Evolutionary conservation across 768 basidiomycete species (phyloP).

Genomic region (Psilocybe azurescens): DNA sequence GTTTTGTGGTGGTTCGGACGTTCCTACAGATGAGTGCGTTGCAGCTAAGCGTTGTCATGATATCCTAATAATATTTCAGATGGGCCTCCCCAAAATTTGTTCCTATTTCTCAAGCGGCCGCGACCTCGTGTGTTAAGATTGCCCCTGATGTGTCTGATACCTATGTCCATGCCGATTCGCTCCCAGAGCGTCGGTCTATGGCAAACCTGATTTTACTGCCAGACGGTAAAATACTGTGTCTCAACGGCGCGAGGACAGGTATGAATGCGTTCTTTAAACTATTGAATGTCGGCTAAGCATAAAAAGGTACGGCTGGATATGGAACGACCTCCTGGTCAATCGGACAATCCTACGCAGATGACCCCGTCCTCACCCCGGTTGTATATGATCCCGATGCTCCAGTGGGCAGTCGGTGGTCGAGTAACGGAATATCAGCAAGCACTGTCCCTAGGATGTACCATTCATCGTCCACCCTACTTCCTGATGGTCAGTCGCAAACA

Average conservation of each 20-base stretch:
- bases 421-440: slow-evolving; percentile 58
- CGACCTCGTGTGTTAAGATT: slow-evolving; percentile 77
- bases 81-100: slow-evolving; percentile 55
- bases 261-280: slow-evolving; percentile 25
- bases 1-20: slow-evolving; percentile 82
- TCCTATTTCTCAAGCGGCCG: slow-evolving; percentile 57
- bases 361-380: slow-evolving; percentile 56
- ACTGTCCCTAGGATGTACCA: slow-evolving; percentile 79
- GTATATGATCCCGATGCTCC: slow-evolving; percentile 69
- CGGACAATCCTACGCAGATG: slow-evolving; percentile 67
- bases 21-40: slow-evolving; percentile 49
- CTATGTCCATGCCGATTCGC: slow-evolving; percentile 66
- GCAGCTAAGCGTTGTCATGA: background rate
- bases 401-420: slow-evolving; percentile 63
- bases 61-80: slow-evolving; percentile 25
- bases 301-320: slow-evolving; percentile 67
- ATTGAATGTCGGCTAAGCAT: slow-evolving; percentile 25
- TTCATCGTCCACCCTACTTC: slow-evolving; percentile 68
- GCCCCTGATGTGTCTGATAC: slow-evolving; percentile 66
- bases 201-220: slow-evolving; percentile 73
- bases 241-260: slow-evolving; percentile 74
- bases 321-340: slow-evolving; percentile 57
- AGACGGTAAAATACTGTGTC: slow-evolving; percentile 64
- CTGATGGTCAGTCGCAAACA: slow-evolving; percentile 49
- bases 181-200: slow-evolving; percentile 76